Percentiles rank a stretch among this genome's conserved stretches.
Conservation (phyloP, 192 early-diverging fungal species). For the Podila horticola region DNA sequence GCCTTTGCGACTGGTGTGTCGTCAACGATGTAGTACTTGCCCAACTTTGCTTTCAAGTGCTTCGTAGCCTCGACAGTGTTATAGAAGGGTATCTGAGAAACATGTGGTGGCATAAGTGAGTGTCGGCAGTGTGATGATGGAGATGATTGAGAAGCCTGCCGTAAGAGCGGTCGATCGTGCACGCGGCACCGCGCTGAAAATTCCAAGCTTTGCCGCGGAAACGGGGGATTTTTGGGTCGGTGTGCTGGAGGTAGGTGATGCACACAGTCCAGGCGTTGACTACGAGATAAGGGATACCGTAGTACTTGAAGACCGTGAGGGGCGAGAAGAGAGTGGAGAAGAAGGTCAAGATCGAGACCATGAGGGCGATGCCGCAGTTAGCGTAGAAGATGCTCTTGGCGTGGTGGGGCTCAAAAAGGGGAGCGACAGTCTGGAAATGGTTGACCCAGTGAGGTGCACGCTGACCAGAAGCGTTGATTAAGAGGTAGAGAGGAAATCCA, state of each 20-base stretch:
- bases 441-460: constrained; percentile 74
- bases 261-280: constrained; percentile 95
- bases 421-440: constrained; percentile 85
- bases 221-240: constrained; percentile 85
- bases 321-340: constrained; percentile 60
- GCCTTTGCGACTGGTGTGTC: constrained; percentile 73
- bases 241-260: constrained; percentile 96
- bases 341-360: constrained; percentile 62
- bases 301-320: constrained; percentile 80
- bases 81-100: constrained; percentile 98
- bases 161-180: constrained; percentile 89
- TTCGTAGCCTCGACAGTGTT: constrained; percentile 88
- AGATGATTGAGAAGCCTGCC: constrained; percentile 85
- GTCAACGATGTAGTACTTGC: constrained; percentile 84
- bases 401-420: constrained; percentile 82
- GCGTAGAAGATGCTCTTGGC: constrained; percentile 76
- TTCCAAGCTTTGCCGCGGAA: constrained; percentile 87
- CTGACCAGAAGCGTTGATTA: constrained; percentile 82
- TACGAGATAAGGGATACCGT: constrained; percentile 89
- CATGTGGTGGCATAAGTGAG: constrained; percentile 94
- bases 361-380: constrained; percentile 76
- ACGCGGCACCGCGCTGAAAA: constrained; percentile 92
- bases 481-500: constrained; percentile 93
- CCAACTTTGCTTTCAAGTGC: constrained; percentile 81
- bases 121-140: constrained; percentile 84